phyloP scores from a whole-genome alignment of 257 asterid genomes.

The Penstemon davidsonii region DNA sequence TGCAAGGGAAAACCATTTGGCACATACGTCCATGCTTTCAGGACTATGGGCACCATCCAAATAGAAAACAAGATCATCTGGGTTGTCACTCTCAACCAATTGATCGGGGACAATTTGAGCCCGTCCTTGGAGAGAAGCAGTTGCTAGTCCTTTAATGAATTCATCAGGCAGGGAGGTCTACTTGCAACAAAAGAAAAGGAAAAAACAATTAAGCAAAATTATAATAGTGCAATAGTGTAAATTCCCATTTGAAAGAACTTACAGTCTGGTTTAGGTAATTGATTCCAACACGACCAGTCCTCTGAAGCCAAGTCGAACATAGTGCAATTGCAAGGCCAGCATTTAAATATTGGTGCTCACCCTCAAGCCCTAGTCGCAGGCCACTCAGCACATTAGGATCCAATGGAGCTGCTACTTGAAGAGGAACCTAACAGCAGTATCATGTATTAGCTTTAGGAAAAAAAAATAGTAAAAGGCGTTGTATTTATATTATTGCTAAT shows the following conservation, averaged over 20 bases:
- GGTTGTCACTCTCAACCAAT: slow-evolving; percentile 59
- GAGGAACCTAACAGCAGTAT: slow-evolving; percentile 58
- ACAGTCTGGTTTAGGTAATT: slow-evolving; percentile 72
- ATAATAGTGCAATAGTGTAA: slow-evolving; percentile 18
- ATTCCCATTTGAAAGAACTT: slow-evolving; percentile 36
- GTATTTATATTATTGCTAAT: background rate
- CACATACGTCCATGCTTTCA: slow-evolving; percentile 99
- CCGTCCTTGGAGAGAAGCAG: slow-evolving; percentile 87
- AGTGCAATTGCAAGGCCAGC: slow-evolving; percentile 96
- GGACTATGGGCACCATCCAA: slow-evolving; percentile 99
- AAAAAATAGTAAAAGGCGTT: background rate
- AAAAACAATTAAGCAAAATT: slow-evolving; percentile 18
- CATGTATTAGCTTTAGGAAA: slow-evolving; percentile 24
- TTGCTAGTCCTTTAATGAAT: slow-evolving; percentile 73
- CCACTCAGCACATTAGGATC: slow-evolving; percentile 69
- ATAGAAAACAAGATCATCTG: slow-evolving; percentile 77
- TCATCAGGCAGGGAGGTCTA: slow-evolving; percentile 87
- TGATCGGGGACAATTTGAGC: slow-evolving; percentile 85
- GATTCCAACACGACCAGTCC: slow-evolving; percentile 77
- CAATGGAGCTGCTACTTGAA: slow-evolving; percentile 76
- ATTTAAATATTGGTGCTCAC: slow-evolving; percentile 90
- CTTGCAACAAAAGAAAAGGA: slow-evolving; percentile 20
- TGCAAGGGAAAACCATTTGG: slow-evolving; percentile 83
- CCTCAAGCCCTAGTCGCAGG: slow-evolving; percentile 76
- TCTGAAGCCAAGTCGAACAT: slow-evolving; percentile 94